These are phyloP conservation scores for Auricularia sp. DNA, from an alignment of 768 basidiomycete species.

Conservation along the genomic window DNA sequence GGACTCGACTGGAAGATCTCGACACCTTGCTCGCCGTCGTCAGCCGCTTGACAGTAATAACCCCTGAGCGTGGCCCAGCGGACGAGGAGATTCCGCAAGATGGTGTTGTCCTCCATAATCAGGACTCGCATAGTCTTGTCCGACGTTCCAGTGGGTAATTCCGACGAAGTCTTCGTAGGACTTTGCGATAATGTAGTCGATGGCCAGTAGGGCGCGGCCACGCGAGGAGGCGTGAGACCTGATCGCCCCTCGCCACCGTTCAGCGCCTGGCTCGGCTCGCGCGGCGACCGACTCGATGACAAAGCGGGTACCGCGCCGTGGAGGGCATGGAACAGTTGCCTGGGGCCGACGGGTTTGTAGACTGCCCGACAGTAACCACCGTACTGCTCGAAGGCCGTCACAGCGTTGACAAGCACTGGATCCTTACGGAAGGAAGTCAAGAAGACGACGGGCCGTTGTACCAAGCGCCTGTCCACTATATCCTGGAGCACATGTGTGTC, in stretches of 20 bases:
- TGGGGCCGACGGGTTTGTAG: conserved; percentile 84
- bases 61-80: conserved; percentile 30
- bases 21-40: conserved; percentile 80
- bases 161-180: conserved; percentile 20
- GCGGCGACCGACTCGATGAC: conserved; percentile 29
- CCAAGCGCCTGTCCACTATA: conserved; percentile 49
- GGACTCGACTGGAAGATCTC: conserved; percentile 44
- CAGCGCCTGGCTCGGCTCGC: neutral
- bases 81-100: conserved; percentile 64
- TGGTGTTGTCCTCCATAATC: conserved; percentile 84
- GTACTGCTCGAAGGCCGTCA: conserved; percentile 60
- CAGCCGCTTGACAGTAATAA: conserved; percentile 67
- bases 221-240: neutral
- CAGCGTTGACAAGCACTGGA: conserved; percentile 48
- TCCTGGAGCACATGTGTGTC: conserved; percentile 47
- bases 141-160: conserved; percentile 41
- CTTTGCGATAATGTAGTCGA: neutral
- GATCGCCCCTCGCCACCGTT: neutral
- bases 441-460: conserved; percentile 58
- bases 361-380: conserved; percentile 85
- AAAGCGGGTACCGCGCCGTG: conserved; percentile 47
- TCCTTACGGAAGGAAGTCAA: conserved; percentile 63
- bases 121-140: conserved; percentile 51
- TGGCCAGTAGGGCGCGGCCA: neutral
- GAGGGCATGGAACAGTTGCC: conserved; percentile 54